Evolutionary conservation across 2,329 filamentous ascomycete species (phyloP), one percentile per base, ranked within the genome.

Genomic region (Byssothecium circinans): DNA sequence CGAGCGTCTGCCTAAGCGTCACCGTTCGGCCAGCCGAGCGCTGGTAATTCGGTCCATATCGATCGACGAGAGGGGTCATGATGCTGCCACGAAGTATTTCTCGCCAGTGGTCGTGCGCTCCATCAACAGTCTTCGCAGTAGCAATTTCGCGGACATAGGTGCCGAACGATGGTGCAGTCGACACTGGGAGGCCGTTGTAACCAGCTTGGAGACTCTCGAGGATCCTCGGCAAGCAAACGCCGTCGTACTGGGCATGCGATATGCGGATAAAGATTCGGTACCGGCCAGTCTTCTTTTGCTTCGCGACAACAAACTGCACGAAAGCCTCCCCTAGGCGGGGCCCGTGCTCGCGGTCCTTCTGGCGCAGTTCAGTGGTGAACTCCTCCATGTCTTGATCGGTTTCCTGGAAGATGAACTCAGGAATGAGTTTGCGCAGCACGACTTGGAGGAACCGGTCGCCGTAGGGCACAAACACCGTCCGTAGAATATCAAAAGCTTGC

Each of bases 231-330:
- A 69, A 56, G 36, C 62, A 69, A 14, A 59, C 58, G 11, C 66
- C 66, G 43, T 70, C 67, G 39, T 70, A 70, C 38, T 68, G 65
- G 22, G 67, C 65, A 42, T 68, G 65, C 7, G 65, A 69, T 2
- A 70, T 43, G 20, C 67, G 57, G 53, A 70, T 63, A 42, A 68
- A 61, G 15, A 69, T 62, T 32, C 65, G 61, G 34, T 67, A 60
- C 33, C 50, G 53, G 11, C 60, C 59, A 10, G 54, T 53, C 39
- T 58, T 57, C 56, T 63, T 67, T 43, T 67, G 62, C 45, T 65
- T 65, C 14, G 58, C 62, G 14, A 65, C 59, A 4, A 65, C 52
- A 35, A 69, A 67, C 41, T 68, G 60, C 3, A 64, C 60, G 30
- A 68, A 67, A 3, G 62, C 57, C 43, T 67, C 61, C 3, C 65